Evolutionary conservation across 2,329 filamentous ascomycete species (phyloP), one percentile per base, ranked within the genome.

Genomic region (Aureobasidium sp.): DNA sequence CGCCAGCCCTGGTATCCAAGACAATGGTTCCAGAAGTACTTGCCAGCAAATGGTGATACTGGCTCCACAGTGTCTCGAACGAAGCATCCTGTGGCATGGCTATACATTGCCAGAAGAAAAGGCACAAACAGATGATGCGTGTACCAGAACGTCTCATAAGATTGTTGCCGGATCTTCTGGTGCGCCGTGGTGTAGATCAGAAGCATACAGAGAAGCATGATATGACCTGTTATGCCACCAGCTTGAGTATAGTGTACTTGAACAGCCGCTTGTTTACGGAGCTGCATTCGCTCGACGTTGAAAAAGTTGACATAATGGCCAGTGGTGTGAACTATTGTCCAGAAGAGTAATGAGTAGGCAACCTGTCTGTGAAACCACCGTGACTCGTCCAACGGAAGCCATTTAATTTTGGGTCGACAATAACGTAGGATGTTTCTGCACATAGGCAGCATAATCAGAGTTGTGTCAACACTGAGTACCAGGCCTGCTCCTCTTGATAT

Each of bases 191-290:
- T 99, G 78, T 96, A 99, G 82, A 99, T 99, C 66, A 99, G 78
- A 66, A 99, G 79, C 94, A 99, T 99, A 82, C 92, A 97, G n/a
- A 99, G 81, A 29, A 97, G 84, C 94, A 99, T 99, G 65, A 97
- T 84, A 75, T 99, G 94, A 7, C 94, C 94, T 2, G 94, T 99
- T 65, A 97, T 89, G 64, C 94, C 94, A 70, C 91, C 92, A 55
- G 91, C 84, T 72, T 96, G 84, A 1, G 85, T 83, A 74, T 96
- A 99, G 75, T 97, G 94, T 66, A 97, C 96, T 71, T 97, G 82
- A 7, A 97, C 76, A 3, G 94, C 94, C 3, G 86, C 85, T 51
- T 89, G 83, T 2, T 88, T 87, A 58, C 94, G 87, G 60, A 97
- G 83, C 73, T 97, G 91, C 0, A 82, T 84, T 68, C 85, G 84